These are phyloP conservation scores for Penicillium mononematosum DNA, from an alignment of 495 filamentous ascomycete species.

Conservation along the genomic window DNA sequence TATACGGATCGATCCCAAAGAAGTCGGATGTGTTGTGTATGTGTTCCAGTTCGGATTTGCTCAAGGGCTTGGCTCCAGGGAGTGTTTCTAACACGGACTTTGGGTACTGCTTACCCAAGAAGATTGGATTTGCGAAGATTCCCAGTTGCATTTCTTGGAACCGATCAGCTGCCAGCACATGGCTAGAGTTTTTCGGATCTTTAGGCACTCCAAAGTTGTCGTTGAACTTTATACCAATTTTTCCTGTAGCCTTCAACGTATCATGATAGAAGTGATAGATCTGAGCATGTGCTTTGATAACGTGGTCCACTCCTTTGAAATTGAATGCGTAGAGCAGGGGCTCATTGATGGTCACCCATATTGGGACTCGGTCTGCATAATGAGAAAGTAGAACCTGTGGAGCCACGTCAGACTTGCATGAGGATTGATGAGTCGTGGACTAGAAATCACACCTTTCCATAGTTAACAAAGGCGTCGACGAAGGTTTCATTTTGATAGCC, in stretches of 20 bases:
- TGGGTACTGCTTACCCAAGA: slow-evolving; percentile 43
- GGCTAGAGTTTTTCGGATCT: slow-evolving; percentile 32
- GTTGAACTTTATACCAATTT: slow-evolving; percentile 42
- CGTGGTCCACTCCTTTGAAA: slow-evolving; percentile 32
- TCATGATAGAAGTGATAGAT: slow-evolving; percentile 46
- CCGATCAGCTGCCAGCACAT: slow-evolving; percentile 37
- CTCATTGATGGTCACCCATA: slow-evolving; percentile 51
- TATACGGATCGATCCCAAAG: slow-evolving; percentile 48
- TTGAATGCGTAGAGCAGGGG: slow-evolving; percentile 35
- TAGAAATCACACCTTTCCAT: slow-evolving; percentile 8
- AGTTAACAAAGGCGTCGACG: slow-evolving; percentile 28
- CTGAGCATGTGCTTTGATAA: slow-evolving; percentile 40
- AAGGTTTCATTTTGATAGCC: slow-evolving; percentile 38
- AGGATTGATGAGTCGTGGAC: not conserved
- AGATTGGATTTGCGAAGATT: slow-evolving; percentile 41
- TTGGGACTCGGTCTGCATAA: slow-evolving; percentile 43
- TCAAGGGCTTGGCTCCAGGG: slow-evolving; percentile 31
- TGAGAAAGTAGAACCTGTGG: slow-evolving; percentile 41
- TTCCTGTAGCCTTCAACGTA: slow-evolving; percentile 37
- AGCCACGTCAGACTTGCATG: slow-evolving; percentile 27
- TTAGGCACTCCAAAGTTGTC: slow-evolving; percentile 44
- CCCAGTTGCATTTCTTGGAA: slow-evolving; percentile 44
- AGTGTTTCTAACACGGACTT: slow-evolving; percentile 31
- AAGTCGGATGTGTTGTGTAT: slow-evolving; percentile 44
- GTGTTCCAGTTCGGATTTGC: slow-evolving; percentile 30